Base-by-base conservation (phyloP, 805 yeast genomes). In the Danielia oregonensis region DNA sequence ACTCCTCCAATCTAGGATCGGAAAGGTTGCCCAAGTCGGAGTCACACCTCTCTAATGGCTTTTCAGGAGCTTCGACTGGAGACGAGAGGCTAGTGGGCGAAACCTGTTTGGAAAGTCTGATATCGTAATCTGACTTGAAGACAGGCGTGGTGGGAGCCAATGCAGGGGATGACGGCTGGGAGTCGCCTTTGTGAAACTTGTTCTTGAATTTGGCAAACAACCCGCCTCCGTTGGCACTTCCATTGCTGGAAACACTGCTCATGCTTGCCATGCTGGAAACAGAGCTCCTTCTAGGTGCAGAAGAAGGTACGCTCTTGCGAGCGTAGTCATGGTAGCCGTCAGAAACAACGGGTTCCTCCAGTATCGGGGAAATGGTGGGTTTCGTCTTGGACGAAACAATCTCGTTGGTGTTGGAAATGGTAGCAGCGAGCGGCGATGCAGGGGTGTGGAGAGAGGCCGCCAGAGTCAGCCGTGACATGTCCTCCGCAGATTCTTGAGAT, bases 161-260 rank as follows among this genome's bases (percentile, higher is more conserved):
- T 2, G 33, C 24, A 8, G 30, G 37, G 24, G 35, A 16, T 4
- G 29, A 19, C 23, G 36, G n/a, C 17, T 27, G 12, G 19, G 42
- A 35, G 22, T 34, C 49, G 6, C 40, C 33, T 26, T 48, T n/a
- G 39, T 37, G 44, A 26, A 64, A 50, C 38, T 57, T 61, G 11
- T 53, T 63, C 40, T 65, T 66, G 17, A 65, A 42, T 37, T 62
- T 65, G 26, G 65, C 55, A 37, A 65, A 63, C 24, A 65, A 56
- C 1, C 63, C 63, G 3, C 44, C 42, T 10, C 46, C 32, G n/a
- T n/a, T n/a, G 24, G 36, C 28, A 29, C 46, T 39, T 12, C 40
- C 40, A 13, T 36, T 40, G 27, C 47, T 42, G 6, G 50, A 37
- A 10, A 44, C 29, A 13, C 48, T 36, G n/a, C 47, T 47, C 13